Evolutionary conservation across 1,139 yeast genomes (phyloP), one percentile per base, ranked within the genome.

Genomic region (Suhomyces panamericanus): DNA sequence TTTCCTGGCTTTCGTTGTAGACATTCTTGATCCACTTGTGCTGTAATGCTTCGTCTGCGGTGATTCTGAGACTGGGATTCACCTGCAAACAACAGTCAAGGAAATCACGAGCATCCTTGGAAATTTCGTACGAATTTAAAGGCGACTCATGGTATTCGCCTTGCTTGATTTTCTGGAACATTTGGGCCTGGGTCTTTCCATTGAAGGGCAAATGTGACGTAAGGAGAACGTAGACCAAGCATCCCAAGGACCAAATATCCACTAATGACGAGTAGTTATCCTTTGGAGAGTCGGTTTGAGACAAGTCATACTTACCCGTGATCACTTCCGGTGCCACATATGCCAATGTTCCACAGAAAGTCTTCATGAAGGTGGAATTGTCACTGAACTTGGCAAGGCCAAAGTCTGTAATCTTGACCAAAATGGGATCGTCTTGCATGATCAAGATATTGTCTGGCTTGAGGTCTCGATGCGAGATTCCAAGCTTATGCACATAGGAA

Each of bases 241-340:
- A 93, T 0, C 98, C 79, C 32, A 74, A 60, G 1, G 97, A 88
- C 99, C 99, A 93, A 74, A 93, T 87, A 63, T 93, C 99, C 6
- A 91, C 98, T 48, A 87, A 75, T 36, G 87, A 84, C 5, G 96
- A 88, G 59, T 93, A 93, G 45, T 85, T 75, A 30, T 61, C 65
- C 11, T 54, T 53, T 24, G 54, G 41, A 32, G 57, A 41, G 33
- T 49, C 46, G 41, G 59, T 60, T 49, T 58, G 69, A 40, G 64
- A 66, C 48, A 64, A 58, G 44, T 75, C 81, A 54, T 72, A 75
- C 57, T 83, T 83, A 1, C 93, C 93, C 4, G 85, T 81, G 39
- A 93, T 81, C 6, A 93, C 90, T 64, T 93, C 99, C 0, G 99
- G 99, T 0, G 99, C 98, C 39, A 89, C 85, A 54, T 89, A 89